Evolutionary conservation across 495 filamentous ascomycete genomes (phyloP).

Genomic region (Penicillium waksmanii): DNA sequence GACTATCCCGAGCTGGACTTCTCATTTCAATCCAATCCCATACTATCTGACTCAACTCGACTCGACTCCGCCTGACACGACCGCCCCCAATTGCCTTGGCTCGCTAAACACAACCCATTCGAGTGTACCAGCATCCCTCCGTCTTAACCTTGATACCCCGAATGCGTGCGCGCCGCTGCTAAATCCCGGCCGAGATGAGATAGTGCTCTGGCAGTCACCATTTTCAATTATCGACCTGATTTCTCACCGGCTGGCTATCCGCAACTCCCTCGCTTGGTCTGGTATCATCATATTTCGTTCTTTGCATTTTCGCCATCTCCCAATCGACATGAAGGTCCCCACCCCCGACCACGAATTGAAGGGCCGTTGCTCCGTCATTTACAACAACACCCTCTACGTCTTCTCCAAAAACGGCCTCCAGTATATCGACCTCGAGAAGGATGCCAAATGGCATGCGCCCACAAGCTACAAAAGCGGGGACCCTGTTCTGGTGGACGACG

Average conservation of each 20-base stretch:
- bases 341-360: slow-evolving; percentile 65
- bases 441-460: slow-evolving; percentile 66
- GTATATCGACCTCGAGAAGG: slow-evolving; percentile 67
- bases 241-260: slow-evolving; percentile 37
- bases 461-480: slow-evolving; percentile 37
- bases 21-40: no score
- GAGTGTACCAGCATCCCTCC: no score
- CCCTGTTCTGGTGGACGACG: slow-evolving; percentile 69
- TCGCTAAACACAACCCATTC: no score
- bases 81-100: no score
- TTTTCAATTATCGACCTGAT: slow-evolving; percentile 23
- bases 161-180: slow-evolving; percentile 11
- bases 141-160: background rate
- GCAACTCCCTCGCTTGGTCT: slow-evolving; percentile 34
- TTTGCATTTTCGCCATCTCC: slow-evolving; percentile 7
- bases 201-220: slow-evolving; percentile 50
- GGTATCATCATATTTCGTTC: slow-evolving; percentile 28
- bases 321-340: slow-evolving; percentile 62
- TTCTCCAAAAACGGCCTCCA: slow-evolving; percentile 78
- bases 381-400: slow-evolving; percentile 83
- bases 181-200: slow-evolving; percentile 35
- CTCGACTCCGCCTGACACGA: no score
- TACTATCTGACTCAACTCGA: no score
- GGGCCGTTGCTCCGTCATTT: slow-evolving; percentile 80
- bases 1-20: no score